phyloP scores from a whole-genome alignment of 2,329 filamentous ascomycete species.

The Penicillium paneum region DNA sequence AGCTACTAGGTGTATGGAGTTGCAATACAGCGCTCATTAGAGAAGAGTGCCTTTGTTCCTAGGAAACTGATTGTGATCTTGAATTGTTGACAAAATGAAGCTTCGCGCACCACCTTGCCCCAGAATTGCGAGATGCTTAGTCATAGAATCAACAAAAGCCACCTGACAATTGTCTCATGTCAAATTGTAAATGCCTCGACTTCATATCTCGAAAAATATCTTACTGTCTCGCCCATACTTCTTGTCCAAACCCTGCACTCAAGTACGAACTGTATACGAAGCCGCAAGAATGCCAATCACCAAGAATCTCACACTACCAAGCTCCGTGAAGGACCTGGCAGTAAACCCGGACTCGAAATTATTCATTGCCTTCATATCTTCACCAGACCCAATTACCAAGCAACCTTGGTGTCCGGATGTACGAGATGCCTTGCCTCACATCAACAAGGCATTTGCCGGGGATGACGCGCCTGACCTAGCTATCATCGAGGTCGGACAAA shows the following conservation, averaged over 20 bases:
- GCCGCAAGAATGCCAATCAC: slow-evolving; percentile 29
- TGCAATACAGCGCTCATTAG: not conserved
- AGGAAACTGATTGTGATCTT: not conserved
- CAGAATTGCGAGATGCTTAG: not conserved
- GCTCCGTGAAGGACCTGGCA: slow-evolving; percentile 14
- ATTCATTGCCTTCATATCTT: slow-evolving; percentile 41
- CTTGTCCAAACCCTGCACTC: not conserved
- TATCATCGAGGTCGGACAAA: slow-evolving; percentile 38
- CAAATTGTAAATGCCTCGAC: not conserved
- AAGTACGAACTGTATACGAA: not conserved
- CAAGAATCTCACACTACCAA: slow-evolving; percentile 21
- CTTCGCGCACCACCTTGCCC: not conserved
- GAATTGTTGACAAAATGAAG: not conserved
- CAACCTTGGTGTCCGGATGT: slow-evolving; percentile 44
- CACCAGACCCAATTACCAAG: slow-evolving; percentile 34
- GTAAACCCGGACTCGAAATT: slow-evolving; percentile 18
- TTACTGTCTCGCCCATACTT: not conserved
- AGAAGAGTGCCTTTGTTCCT: not conserved
- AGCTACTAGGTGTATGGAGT: not conserved
- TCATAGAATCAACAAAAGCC: not conserved
- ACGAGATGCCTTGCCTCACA: slow-evolving; percentile 34
- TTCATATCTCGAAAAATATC: not conserved
- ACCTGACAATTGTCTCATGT: not conserved
- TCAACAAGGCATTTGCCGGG: slow-evolving; percentile 31
- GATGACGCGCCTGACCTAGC: slow-evolving; percentile 25